Evolutionary conservation across 2,329 filamentous ascomycete species (phyloP), one percentile per base, ranked within the genome.

Genomic region (Claviceps arundinis): DNA sequence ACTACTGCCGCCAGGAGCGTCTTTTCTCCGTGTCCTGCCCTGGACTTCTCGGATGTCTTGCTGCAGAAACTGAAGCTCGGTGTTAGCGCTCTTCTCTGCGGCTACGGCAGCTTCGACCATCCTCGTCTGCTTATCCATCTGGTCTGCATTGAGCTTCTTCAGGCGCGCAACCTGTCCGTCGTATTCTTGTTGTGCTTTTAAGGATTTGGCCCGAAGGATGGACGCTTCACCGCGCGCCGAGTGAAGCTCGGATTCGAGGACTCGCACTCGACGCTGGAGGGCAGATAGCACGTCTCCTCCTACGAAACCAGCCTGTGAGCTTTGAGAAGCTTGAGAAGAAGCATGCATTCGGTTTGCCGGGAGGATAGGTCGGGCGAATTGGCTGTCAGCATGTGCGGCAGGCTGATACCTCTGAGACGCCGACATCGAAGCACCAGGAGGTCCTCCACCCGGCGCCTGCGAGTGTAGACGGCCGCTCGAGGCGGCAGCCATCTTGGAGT

Each of bases 181-280:
- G 60, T 84, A 79, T 47, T 82, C 76, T 50, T 79, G 77, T 16
- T 73, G 71, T 0, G 74, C 70, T 59, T 80, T 84, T 48, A 83
- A 77, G 42, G 81, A 75, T 54, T 87, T 87, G 54, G 78, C 77
- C 37, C 87, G 80, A n/a, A 90, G 74, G 55, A 90, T 89, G 49
- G 84, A 76, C 30, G 82, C 81, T 63, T 90, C 86, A 48, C 87
- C 87, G 17, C 78, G 72, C 58, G 86, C 85, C 2, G 77, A 75
- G 51, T 73, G 73, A 16, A 84, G 73, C 48, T 81, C 78, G 5
- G 75, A 68, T 57, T 78, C 73, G 3, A 84, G 69, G 1, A 73
- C 69, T 7, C 68, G 67, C 37, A 82, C 65, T 40, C 76, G 73
- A 34, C 76, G 74, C 57, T 80, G 75, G 2, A 81, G 66, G 0